Evolutionary conservation across 2,329 filamentous ascomycete species (phyloP), one percentile per base, ranked within the genome.

Genomic region (Aspergillus tanneri): DNA sequence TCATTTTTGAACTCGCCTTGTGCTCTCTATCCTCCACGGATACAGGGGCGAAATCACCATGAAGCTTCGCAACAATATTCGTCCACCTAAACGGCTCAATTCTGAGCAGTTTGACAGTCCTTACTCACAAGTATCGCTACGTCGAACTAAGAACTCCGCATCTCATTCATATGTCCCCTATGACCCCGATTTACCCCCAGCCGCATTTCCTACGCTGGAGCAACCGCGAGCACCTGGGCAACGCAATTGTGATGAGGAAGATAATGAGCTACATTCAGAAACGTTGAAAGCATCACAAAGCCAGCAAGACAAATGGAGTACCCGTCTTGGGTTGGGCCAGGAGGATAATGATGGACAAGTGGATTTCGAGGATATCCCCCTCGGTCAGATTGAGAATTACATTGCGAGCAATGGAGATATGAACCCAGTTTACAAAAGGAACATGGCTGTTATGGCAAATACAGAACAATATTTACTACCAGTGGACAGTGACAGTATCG

Each of bases 131-230:
- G 50, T 49, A 18, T 36, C 55, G 12, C 40, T 53, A 14, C 58
- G 58, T 11, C 30, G 38, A n/a, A 56, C 49, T 37, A 51, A 16
- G 4, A 34, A 34, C 16, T 58, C 51, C n/a, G n/a, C n/a, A n/a
- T n/a, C n/a, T n/a, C 52, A 55, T 63, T 39, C 64, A 65, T 14
- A 34, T 8, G 6, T 9, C 30, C 3, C 16, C 30, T 75, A 63
- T 48, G 60, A 74, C 52, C 70, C 72, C 8, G 59, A 68, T 35
- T 55, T 68, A 12, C 68, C 66, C 34, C 67, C 72, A 35, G 72
- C 72, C 25, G 67, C 65, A 5, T 75, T 75, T 46, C 73, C 73
- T 18, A 73, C 67, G 6, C 46, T 72, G 14, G 59, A 66, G 22
- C 43, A 36, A 6, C 55, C 59, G 11, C 47, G 44, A 23, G 24